Evolutionary conservation across 148 eudicot genomes (phyloP).

Genomic region (Suaeda aralocaspica): DNA sequence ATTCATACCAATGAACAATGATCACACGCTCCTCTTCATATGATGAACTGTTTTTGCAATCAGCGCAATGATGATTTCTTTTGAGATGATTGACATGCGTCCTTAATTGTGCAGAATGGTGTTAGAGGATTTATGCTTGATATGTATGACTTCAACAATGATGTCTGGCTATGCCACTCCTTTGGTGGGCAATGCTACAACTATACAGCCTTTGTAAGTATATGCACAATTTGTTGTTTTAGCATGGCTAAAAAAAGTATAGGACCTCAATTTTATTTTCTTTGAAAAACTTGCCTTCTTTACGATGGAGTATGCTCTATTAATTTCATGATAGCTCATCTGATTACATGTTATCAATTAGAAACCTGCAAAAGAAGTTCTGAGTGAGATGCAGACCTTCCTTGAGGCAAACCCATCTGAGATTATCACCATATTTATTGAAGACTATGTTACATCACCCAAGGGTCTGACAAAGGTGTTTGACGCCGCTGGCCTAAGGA

Average conservation of each 20-base stretch:
- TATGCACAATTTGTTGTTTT: not conserved
- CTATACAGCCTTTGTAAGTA: slow-evolving; percentile 91
- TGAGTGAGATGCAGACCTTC: slow-evolving; percentile 71
- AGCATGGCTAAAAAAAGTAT: not conserved
- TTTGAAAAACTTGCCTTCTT: not conserved
- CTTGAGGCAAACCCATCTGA: slow-evolving; percentile 67
- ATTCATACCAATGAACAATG: not conserved
- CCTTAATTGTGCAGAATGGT: slow-evolving; percentile 63
- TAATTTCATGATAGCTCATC: not conserved
- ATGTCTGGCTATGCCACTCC: slow-evolving; percentile 94
- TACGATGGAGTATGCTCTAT: not conserved
- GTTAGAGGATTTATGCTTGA: slow-evolving; percentile 97
- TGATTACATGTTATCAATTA: slow-evolving; percentile 26
- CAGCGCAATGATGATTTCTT: slow-evolving; percentile 3
- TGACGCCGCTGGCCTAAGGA: slow-evolving; percentile 75
- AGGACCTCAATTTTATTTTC: not conserved
- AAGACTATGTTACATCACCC: slow-evolving; percentile 84
- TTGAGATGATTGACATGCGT: not conserved
- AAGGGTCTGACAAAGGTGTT: slow-evolving; percentile 81
- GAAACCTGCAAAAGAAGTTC: slow-evolving; percentile 80
- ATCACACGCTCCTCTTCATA: not conserved
- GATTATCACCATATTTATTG: slow-evolving; percentile 79
- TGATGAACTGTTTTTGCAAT: not conserved
- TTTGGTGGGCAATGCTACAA: slow-evolving; percentile 81
- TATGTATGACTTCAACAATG: slow-evolving; percentile 86